Conservation (phyloP, 192 early-diverging fungal genomes). For the Diversispora eburnea region DNA sequence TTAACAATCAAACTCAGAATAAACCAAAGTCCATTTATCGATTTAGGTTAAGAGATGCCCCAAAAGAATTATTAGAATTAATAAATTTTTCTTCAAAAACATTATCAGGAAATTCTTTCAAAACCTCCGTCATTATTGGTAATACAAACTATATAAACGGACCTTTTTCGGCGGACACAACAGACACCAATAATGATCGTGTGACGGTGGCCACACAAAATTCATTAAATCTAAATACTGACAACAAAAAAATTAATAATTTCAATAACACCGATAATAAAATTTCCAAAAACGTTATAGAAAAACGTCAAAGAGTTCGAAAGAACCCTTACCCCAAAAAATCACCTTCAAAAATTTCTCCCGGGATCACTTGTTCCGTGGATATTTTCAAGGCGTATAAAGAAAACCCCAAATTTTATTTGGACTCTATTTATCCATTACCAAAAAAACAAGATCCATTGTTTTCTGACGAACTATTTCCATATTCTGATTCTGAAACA, state of each 20-base stretch:
- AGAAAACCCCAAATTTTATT: background rate
- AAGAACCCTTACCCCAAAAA: constrained; percentile 16
- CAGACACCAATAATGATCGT: constrained; percentile 2
- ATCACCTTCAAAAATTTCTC: constrained; percentile 8
- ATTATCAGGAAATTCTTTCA: background rate
- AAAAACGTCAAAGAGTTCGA: constrained; percentile 10
- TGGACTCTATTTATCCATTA: background rate
- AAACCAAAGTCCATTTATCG: background rate
- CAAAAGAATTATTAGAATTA: background rate
- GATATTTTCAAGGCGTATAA: constrained; percentile 9
- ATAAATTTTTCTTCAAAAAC: background rate
- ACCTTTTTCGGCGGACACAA: background rate
- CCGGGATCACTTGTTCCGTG: background rate
- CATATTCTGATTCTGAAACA: background rate
- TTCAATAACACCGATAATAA: background rate
- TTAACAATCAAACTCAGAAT: background rate
- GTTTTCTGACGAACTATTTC: background rate
- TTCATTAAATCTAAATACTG: too few species aligned
- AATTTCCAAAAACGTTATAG: background rate
- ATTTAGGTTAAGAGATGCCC: constrained; percentile 4
- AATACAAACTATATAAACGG: background rate
- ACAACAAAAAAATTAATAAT: constrained; percentile 1
- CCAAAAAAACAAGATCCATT: background rate
- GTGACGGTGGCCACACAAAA: background rate
- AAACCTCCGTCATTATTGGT: constrained; percentile 2